Evolutionary conservation across 2,329 filamentous ascomycete species (phyloP), one percentile per base, ranked within the genome.

Genomic region (Diatrype stigma): DNA sequence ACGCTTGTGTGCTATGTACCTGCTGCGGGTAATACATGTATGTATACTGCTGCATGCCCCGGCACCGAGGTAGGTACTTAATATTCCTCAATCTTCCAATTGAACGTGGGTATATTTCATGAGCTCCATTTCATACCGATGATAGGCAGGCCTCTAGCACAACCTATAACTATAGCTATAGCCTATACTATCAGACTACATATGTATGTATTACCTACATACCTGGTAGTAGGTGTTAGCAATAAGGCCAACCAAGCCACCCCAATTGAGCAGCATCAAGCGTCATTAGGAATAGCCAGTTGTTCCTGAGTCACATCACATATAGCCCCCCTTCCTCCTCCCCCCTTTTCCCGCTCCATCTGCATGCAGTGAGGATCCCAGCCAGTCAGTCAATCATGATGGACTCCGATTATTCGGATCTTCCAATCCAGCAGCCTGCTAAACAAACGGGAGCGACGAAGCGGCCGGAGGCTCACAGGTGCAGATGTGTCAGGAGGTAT

Each of bases 291-390:
- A 48, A 47, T 40, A 49, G 38, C 50, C 30, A 56, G 49, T 44
- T 51, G 51, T 54, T 53, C 54, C 51, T 56, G 51, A 56, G 50
- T 50, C 51, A 55, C 50, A 49, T 44, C 48, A 12, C 14, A 6
- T 49, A 48, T 49, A 51, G 45, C 22, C 46, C 47, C 50, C 45
- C 22, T 42, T 45, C 50, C 45, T 46, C 34, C 42, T 30, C 32
- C 44, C 32, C 44, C 37, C 32, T 14, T 19, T 34, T 44, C 10
- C 14, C 16, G 19, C 45, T n/a, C 21, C 30, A 23, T 47, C 32
- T 38, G 42, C 42, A 48, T 46, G 40, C 26, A 51, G 38, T 16
- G 40, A 37, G 22, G 22, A 26, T 28, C 40, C 40, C 22, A 44
- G 22, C 22, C 22, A 16, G 22, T 44, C 22, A 44, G 26, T 23